Evolutionary conservation across 108 stramenopile species (phyloP), one percentile per base, ranked within the genome.

Genomic region (Cyclotella kingstonii): DNA sequence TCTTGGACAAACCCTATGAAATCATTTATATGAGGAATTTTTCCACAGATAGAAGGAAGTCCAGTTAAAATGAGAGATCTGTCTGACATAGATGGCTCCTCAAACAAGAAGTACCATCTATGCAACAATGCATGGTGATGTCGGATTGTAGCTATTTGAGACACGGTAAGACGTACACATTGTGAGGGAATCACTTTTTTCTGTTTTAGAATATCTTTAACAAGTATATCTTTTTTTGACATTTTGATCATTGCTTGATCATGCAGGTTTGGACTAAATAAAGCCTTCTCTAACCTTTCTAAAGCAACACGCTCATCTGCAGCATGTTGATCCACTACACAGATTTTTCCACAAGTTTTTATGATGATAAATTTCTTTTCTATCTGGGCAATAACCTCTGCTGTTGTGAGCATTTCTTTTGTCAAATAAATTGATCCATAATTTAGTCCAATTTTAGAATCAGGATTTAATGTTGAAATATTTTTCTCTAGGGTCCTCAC

Each of bases 311-410:
- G 40, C 33, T 79, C 78, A 38, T 79, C 78, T 23, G 74, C 78
- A 1, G 78, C 78, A 39, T 79, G 78, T 44, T 79, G 78, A 31
- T 79, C 78, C n/a, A 79, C 69, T 3, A 44, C 46, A 33, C 73
- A 76, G 8, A 79, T 54, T 12, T 65, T 41, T 7, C 41, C 64
- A 27, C 69, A 34, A 47, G 69, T 71, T 43, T 76, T 76, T 19
- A 80, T 53, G 33, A 71, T 71, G 45, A 80, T 68, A 48, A 69
- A 80, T 43, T 76, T 71, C 2, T 30, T 44, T 14, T 76, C 74
- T 5, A 80, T 54, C 48, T 80, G 79, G 4, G 64, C 62, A 57
- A 80, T 72, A 5, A 80, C 73, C 48, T 72, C 52, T 18, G 74
- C 75, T 4, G 27, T 44, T 0, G 44, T 22, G 10, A 80, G 39